Conservation (phyloP, 225 moss, liverwort and hornwort species). For the Bryoerythrophyllum caledonicum region DNA sequence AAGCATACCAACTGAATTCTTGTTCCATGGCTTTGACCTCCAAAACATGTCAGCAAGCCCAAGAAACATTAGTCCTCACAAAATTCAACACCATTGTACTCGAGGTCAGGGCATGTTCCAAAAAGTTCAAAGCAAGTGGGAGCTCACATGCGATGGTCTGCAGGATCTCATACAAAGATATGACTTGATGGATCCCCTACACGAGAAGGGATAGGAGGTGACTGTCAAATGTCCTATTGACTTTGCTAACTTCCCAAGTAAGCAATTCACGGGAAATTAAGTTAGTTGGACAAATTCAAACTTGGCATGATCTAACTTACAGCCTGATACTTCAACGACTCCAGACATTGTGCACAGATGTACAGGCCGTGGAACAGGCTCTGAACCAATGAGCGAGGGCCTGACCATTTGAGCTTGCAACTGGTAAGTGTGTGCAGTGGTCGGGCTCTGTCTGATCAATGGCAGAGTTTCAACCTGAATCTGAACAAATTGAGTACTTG, state of each 20-base stretch:
- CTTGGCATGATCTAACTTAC: background rate
- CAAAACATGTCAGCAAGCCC: background rate
- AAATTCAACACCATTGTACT: background rate
- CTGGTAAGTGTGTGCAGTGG: background rate
- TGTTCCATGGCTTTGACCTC: background rate
- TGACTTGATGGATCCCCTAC: too few relatives aligned
- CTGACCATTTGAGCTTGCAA: background rate
- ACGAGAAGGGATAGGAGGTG: background rate
- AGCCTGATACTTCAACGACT: background rate
- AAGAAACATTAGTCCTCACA: background rate
- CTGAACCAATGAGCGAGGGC: background rate
- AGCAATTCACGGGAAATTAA: background rate
- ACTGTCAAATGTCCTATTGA: background rate
- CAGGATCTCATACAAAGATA: background rate
- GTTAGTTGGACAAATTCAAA: background rate
- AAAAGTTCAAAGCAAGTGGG: background rate
- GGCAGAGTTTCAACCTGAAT: background rate
- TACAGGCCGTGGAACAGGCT: background rate
- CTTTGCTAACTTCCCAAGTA: background rate
- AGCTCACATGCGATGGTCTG: background rate
- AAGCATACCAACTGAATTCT: background rate
- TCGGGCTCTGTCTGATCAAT: background rate
- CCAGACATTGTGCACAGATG: background rate
- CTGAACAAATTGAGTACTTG: background rate
- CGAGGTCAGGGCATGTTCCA: background rate